These are phyloP conservation scores for Scheffersomyces quercinus DNA, from an alignment of 1,139 yeast species.

Conservation along the genomic window DNA sequence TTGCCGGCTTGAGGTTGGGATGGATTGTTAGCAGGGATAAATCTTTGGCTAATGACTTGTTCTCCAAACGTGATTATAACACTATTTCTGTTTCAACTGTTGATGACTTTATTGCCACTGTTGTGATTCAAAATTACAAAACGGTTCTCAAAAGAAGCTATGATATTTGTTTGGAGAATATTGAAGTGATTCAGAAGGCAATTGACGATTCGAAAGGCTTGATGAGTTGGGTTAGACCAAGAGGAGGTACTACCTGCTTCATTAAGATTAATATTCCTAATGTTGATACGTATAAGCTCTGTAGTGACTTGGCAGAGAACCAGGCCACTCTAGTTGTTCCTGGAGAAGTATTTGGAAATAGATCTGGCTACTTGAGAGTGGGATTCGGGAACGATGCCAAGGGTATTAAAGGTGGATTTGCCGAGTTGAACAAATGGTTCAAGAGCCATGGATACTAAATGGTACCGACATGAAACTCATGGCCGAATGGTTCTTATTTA, in stretches of 20 bases:
- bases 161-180: constrained; percentile 36
- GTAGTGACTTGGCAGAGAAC: constrained; percentile 35
- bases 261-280: constrained; percentile 30
- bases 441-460: not conserved
- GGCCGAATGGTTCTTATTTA: too few species aligned
- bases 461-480: too few species aligned
- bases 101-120: constrained; percentile 50
- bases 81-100: constrained; percentile 51
- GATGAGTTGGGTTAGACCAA: constrained; percentile 44
- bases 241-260: constrained; percentile 53
- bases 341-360: constrained; percentile 47
- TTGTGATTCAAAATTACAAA: constrained; percentile 38
- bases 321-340: constrained; percentile 46
- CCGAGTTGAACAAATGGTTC: constrained; percentile 1
- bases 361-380: constrained; percentile 45
- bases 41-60: constrained; percentile 30
- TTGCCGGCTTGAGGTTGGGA: constrained; percentile 58
- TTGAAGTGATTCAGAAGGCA: constrained; percentile 35
- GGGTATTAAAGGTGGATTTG: constrained; percentile 13
- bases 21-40: constrained; percentile 48
- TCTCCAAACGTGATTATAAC: constrained; percentile 51
- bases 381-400: constrained; percentile 51
- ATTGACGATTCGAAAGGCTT: constrained; percentile 30
- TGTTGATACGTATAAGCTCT: constrained; percentile 33
- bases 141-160: constrained; percentile 39